Evolutionary conservation across 2,329 filamentous ascomycete genomes (phyloP).

Genomic region (Colletotrichum gigasporum): DNA sequence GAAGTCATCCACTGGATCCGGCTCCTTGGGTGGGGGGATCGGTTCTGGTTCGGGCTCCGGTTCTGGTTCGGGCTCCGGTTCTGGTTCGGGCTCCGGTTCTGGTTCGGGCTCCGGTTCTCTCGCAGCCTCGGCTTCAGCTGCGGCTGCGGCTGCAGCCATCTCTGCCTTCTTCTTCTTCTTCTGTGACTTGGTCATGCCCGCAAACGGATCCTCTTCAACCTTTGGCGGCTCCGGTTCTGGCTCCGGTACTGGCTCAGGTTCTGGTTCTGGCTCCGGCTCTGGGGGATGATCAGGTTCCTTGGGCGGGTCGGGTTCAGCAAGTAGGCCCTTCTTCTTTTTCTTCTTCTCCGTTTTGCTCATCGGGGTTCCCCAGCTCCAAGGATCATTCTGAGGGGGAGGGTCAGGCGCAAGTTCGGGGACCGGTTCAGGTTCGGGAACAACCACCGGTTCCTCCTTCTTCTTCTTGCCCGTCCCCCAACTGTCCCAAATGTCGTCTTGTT

Average conservation of each 20-base stretch:
- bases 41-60: constrained; percentile 25
- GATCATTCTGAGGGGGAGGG: constrained; percentile 40
- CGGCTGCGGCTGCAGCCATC: constrained; percentile 20
- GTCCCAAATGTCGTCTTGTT: constrained; percentile 34
- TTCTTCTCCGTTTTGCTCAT: constrained; percentile 52
- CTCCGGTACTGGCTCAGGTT: constrained; percentile 25
- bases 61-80: constrained; percentile 22
- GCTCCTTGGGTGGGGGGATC: constrained; percentile 35
- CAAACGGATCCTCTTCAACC: constrained; percentile 43
- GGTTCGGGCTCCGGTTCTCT: constrained; percentile 28
- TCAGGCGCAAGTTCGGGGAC: constrained; percentile 38
- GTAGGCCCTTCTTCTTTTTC: constrained; percentile 48
- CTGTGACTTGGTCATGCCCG: constrained; percentile 38
- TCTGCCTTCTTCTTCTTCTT: constrained; percentile 42
- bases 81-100: constrained; percentile 28
- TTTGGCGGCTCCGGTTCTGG: constrained; percentile 43
- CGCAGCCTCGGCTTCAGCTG: background rate
- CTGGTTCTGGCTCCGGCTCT: constrained; percentile 35
- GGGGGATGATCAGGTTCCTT: constrained; percentile 37
- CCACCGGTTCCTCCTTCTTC: constrained; percentile 47
- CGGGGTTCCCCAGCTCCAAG: constrained; percentile 44
- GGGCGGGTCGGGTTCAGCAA: constrained; percentile 35
- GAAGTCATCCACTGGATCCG: constrained; percentile 13
- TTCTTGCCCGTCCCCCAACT: constrained; percentile 52
- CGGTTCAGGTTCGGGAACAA: constrained; percentile 31